phyloP scores from a whole-genome alignment of 306 rosid species.

The Heteromeles arbutifolia region DNA sequence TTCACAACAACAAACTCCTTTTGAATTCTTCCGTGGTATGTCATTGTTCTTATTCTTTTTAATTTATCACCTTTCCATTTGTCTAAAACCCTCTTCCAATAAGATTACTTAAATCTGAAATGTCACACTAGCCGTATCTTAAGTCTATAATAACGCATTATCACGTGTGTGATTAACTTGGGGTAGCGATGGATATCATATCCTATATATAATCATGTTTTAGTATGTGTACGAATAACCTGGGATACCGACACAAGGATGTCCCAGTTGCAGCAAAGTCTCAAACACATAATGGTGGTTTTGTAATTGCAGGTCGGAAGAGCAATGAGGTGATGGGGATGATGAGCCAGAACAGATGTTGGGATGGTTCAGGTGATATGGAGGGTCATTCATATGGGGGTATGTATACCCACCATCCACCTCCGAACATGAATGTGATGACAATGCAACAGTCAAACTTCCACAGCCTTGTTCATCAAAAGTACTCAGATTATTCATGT shows the following conservation, averaged over 20 bases:
- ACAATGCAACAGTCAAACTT: constrained; percentile 35
- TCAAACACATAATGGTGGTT: not conserved
- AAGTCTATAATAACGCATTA: not conserved
- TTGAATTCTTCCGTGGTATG: constrained; percentile 56
- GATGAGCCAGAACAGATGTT: constrained; percentile 22
- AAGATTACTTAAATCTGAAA: not conserved
- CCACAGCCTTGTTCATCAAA: constrained; percentile 10
- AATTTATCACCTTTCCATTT: not conserved
- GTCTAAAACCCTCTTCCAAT: not conserved
- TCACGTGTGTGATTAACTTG: not conserved
- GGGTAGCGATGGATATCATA: not conserved
- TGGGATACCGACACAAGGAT: not conserved
- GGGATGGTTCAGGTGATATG: constrained; percentile 26
- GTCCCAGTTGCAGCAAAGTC: not conserved
- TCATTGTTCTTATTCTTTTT: not conserved
- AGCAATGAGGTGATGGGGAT: constrained; percentile 32
- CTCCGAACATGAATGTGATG: constrained; percentile 28
- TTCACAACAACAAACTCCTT: constrained; percentile 33
- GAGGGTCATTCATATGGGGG: constrained; percentile 12
- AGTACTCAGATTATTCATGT: constrained; percentile 31
- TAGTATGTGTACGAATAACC: not conserved
- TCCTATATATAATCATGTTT: not conserved
- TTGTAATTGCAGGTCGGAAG: constrained; percentile 31
- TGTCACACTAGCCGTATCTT: not conserved
- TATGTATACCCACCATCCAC: constrained; percentile 16